These are phyloP conservation scores for Boletus coccyginus DNA, from an alignment of 768 basidiomycete species.

Conservation along the genomic window DNA sequence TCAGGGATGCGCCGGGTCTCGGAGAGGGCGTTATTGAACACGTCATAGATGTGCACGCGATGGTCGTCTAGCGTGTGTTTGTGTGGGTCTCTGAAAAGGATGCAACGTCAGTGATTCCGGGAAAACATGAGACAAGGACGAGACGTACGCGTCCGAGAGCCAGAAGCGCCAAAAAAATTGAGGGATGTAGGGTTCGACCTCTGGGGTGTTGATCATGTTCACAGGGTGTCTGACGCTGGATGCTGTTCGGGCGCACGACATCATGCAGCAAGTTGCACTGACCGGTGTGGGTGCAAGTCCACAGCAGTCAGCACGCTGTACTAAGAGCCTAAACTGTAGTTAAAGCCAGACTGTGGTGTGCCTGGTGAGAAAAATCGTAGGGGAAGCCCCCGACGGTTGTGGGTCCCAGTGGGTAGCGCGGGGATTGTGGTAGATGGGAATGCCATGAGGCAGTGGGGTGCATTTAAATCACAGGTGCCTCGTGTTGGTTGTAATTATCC, in stretches of 20 bases:
- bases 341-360: not conserved
- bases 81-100: constrained; percentile 20
- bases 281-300: not conserved
- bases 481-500: constrained; percentile 1
- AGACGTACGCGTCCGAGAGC: constrained; percentile 42
- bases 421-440: not conserved
- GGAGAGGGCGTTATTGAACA: constrained; percentile 48
- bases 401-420: constrained; percentile 2
- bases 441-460: constrained; percentile 1
- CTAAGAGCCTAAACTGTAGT: not conserved
- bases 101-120: not conserved
- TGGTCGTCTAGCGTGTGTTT: constrained; percentile 33
- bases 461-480: constrained; percentile 9
- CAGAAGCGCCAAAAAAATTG: constrained; percentile 50
- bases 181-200: constrained; percentile 41
- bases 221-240: not conserved
- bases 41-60: constrained; percentile 51
- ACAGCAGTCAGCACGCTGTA: not conserved
- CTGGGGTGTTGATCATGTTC: not conserved
- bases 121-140: not conserved
- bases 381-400: not conserved
- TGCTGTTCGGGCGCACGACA: not conserved
- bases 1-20: constrained; percentile 43
- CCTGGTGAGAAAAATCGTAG: not conserved
- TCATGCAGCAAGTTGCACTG: constrained; percentile 2